Evolutionary conservation across 2,329 filamentous ascomycete species (phyloP), one percentile per base, ranked within the genome.

Genomic region (Talaromyces verruculosus): DNA sequence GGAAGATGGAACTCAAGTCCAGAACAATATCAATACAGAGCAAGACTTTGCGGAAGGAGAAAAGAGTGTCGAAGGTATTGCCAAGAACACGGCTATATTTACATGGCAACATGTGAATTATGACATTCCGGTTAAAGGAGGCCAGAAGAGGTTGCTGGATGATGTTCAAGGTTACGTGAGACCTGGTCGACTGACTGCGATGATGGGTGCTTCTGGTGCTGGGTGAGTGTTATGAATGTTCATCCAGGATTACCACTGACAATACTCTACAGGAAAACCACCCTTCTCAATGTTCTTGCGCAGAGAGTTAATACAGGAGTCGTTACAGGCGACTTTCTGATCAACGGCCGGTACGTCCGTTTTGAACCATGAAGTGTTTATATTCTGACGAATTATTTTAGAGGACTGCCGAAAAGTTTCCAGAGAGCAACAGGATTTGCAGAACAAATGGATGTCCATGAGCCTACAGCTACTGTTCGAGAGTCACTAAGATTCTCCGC

Each of bases 21-120:
- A 67, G 28, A 57, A 65, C 19, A 61, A 58, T 3, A 41, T 67
- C 17, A 72, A 71, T 11, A 63, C 69, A n/a, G 68, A 74, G 35
- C 28, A 72, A 28, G 53, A 68, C 2, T 64, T 66, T 2, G 66
- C 69, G 11, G 63, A 72, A 33, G 63, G 69, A 45, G 69, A 70
- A 11, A 70, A 72, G 55, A 73, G 78, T 62, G 77, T 82, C 51
- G 76, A 83, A 39, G 81, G 82, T 1, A 84, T 90, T 15, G 85
- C 85, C 1, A 86, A 85, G 71, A 89, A 89, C 67, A 87, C 89
- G 60, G 87, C 88, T 41, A 82, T 92, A n/a, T 83, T 96, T 67
- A 96, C 93, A 0, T 97, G 92, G 90, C 91, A 94, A 75, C 84
- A 91, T 69, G 87, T 97, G 67, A 91, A 89, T 73, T 97, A 97